Conservation (phyloP, 192 early-diverging fungal genomes). For the Allomyces javanicus region DNA sequence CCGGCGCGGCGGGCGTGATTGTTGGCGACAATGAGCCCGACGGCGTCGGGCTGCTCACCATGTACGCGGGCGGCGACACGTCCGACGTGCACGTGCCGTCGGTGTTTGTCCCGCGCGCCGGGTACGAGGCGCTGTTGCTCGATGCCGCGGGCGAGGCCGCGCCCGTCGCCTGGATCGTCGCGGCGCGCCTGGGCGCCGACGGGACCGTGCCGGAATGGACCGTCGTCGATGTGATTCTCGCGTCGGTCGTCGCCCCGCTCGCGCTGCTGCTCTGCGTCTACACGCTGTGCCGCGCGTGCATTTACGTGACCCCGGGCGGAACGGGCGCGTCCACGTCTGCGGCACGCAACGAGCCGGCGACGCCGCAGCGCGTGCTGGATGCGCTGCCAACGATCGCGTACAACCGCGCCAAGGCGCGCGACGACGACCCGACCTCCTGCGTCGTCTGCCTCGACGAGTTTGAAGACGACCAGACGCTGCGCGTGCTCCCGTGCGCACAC, state of each 20-base stretch:
- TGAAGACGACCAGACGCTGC: conserved; percentile 49
- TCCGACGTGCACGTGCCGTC: conserved; percentile 71
- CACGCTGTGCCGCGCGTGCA: conserved; percentile 12
- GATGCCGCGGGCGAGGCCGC: neutral
- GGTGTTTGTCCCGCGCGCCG: conserved; percentile 56
- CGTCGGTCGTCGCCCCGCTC: conserved; percentile 63
- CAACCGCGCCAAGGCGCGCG: conserved; percentile 32
- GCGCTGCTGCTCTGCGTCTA: conserved; percentile 60
- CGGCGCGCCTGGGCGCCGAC: neutral
- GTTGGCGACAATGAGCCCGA: conserved; percentile 63
- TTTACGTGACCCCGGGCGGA: neutral
- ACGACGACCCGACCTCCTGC: conserved; percentile 63
- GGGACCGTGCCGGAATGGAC: neutral
- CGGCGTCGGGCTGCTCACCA: conserved; percentile 48
- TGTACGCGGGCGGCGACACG: conserved; percentile 67
- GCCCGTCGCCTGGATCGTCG: neutral
- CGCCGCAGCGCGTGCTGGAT: conserved; percentile 47
- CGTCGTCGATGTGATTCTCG: conserved; percentile 30
- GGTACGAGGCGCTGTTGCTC: conserved; percentile 34
- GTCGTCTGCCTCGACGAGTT: conserved; percentile 89
- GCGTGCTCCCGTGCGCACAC: conserved; percentile 71
- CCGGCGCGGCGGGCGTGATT: conserved; percentile 64
- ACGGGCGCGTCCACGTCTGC: neutral
- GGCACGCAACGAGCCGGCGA: conserved; percentile 22
- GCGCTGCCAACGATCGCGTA: conserved; percentile 56